Evolutionary conservation across 129 eudicot species (phyloP), one percentile per base, ranked within the genome.

Genomic region (carrot (Daucus carota)): DNA sequence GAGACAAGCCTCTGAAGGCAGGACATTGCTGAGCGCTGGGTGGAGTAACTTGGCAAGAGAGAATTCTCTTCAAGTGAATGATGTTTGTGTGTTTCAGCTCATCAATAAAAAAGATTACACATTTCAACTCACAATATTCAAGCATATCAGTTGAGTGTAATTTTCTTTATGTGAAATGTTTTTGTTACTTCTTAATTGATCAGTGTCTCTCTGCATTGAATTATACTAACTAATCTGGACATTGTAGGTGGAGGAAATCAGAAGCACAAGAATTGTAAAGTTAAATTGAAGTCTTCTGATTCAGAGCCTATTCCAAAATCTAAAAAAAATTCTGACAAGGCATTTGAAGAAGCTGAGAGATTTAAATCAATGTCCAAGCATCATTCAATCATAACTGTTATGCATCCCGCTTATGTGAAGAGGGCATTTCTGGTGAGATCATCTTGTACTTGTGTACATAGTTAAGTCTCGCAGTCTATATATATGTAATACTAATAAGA

Each of bases 331-430:
- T 60, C 17, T 29, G 18, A 0, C 68, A 60, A 60, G 16, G 57
- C 57, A 45, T 16, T 46, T 5, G 32, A 28, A 28, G 43, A 45
- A 45, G 76, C 34, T 12, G 18, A 46, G 3, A 46, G 45, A 26
- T 47, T 73, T 16, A 33, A 43, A 50, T 73, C 76, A 33, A 48
- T 11, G 20, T 73, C 76, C 0, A 31, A 47, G 63, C 29, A 45
- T 46, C 66, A 29, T 33, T 45, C 76, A 31, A 16, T 29, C 8
- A 15, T 13, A 32, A 18, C 15, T 73, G 29, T 18, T 43, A 47
- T 47, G 76, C 24, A 59, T 28, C 29, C 45, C 12, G 36, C 63
- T 73, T 73, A 43, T 14, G 40, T 73, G 76, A 22, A 73, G 34
- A 29, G 31, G 4, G 63, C 45, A 29, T 73, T 46, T 16, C 1